Conservation (phyloP, 345 rosid species). For the Sonneratia caseolaris region DNA sequence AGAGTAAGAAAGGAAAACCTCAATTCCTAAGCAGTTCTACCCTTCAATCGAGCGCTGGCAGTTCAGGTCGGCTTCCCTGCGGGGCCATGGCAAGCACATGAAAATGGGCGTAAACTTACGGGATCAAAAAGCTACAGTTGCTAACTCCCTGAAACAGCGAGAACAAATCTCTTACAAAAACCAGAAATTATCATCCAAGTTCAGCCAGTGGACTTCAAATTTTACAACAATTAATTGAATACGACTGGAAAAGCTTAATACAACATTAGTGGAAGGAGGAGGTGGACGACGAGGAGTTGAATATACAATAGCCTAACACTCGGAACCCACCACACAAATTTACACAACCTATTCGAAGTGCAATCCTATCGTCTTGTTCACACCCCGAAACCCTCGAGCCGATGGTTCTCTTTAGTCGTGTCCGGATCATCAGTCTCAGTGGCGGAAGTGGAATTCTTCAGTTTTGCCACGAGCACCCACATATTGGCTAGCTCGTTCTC, state of each 20-base stretch:
- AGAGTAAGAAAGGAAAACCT: too few species aligned
- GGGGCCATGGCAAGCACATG: too few species aligned
- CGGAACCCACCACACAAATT: neutral
- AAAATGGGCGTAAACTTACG: too few species aligned
- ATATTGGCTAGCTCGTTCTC: conserved; percentile 98
- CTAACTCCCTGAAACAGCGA: too few species aligned
- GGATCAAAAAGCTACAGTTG: too few species aligned
- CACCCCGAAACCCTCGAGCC: neutral
- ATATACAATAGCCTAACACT: neutral
- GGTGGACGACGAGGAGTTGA: neutral
- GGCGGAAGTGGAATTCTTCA: conserved; percentile 57
- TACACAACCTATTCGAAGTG: neutral
- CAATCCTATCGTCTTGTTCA: neutral
- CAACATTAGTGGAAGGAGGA: neutral
- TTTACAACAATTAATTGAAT: neutral
- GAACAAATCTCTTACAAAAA: too few species aligned
- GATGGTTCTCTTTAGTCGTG: conserved; percentile 20
- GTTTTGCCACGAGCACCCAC: conserved; percentile 96
- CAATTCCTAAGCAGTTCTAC: too few species aligned
- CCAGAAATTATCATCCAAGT: too few species aligned
- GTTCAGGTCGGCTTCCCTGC: too few species aligned
- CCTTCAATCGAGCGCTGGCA: too few species aligned
- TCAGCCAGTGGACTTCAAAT: too few species aligned
- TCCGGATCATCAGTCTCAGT: conserved; percentile 35
- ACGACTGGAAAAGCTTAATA: neutral